Base-by-base conservation (phyloP, 78 protist genomes). In the Bodo saltans region DNA sequence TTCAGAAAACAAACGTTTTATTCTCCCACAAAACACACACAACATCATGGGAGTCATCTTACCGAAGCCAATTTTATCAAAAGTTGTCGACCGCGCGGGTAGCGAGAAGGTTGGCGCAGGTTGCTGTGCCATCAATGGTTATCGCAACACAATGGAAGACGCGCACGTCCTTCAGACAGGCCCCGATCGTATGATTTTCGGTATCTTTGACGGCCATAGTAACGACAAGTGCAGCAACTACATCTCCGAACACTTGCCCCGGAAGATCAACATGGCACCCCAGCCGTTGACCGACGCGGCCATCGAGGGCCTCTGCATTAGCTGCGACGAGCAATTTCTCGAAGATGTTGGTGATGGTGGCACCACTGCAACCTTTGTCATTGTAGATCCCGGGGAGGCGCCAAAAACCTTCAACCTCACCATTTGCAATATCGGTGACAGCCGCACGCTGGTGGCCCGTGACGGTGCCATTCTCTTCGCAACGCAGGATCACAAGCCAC, bases 401-500 rank as follows among this genome's bases (percentile, higher is more conserved):
- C 8, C 11, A 23, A 8, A n/a, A n/a, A 30, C 26, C 30, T 34
- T 42, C 75, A 32, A 11, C 38, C 0, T 81, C 38, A 52, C n/a
- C 3, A 52, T 69, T 29, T 1, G 68, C 26, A 38, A 21, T 32
- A 42, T 81, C 40, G 85, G 85, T 29, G 85, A 81, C 67, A 41
- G 69, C 37, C 35, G 85, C 4, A 28, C 69, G 38, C 0, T 78
- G 27, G 34, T 85, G 29, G 0, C 28, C 53, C 1, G 34, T 17
- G 23, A n/a, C n/a, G 42, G 30, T 21, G 29, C 0, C 38, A 23
- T 83, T 8, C 0, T 68, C n/a, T 28, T 29, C 12, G 32, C 87
- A 28, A 52, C 91, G 34, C 11, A 0, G 17, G 89, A 89, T 42
- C 91, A 89, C 78, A 89, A 81, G 83, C 87, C 87, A 29, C 53